Evolutionary conservation across 2,329 filamentous ascomycete species (phyloP), one percentile per base, ranked within the genome.

Genomic region (Exophiala xenobiotica): DNA sequence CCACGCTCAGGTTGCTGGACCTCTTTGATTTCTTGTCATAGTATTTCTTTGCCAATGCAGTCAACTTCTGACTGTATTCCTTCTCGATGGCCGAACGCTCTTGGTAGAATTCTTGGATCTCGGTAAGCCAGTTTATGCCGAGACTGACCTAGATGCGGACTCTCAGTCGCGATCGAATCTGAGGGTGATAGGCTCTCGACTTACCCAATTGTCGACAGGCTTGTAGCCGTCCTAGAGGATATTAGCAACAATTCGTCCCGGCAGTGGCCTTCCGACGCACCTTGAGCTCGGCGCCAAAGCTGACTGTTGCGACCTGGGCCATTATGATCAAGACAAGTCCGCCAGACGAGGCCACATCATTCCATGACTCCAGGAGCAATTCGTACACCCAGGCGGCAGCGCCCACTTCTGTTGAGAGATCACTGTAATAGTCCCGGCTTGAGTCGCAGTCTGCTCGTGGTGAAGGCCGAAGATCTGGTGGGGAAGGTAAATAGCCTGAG

Each of bases 21-120:
- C 93, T 96, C 72, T 86, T 90, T 40, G 88, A 84, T 77, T 97
- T 99, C 77, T 95, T 95, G 65, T 99, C 95, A 67, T 90, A 93
- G 75, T 96, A 97, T 70, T 93, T 96, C 76, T 93, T 95, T 49
- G 92, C 93, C 44, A 99, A 77, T 2, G 83, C 84, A 62, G 82
- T 87, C 59, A 99, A 83, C 72, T 92, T 97, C 58, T 86, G 80
- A 64, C 89, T 87, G 70, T 99, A 97, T 69, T 99, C 95, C 74
- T 96, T 96, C 74, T 99, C 93, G 68, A 99, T 96, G 27, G 77
- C 83, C 67, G 90, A 89, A 51, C 95, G 83, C 72, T 99, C 93
- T 59, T 93, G 88, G 77, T 97, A 99, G 76, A 97, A 99, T 66
- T 89, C 85, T 70, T 99, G 90, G 58, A 99, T 88, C 64, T 99